These are phyloP conservation scores for Aspergillus sp. DNA, from an alignment of 2,329 filamentous ascomycete species.

Conservation along the genomic window DNA sequence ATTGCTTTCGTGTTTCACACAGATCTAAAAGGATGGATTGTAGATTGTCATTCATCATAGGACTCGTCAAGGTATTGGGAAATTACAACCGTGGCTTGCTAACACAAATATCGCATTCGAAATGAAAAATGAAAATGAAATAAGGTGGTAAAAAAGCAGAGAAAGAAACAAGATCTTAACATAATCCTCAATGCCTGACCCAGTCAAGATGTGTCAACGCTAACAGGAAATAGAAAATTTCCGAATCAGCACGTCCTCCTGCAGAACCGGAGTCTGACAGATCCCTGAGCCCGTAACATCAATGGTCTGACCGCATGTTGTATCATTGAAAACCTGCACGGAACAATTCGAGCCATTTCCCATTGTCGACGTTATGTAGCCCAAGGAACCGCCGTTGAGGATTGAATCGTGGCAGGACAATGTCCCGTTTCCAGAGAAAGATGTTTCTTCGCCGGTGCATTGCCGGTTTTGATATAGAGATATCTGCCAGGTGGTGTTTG, in stretches of 20 bases:
- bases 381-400: constrained; percentile 17
- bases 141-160: background rate
- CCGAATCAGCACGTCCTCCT: background rate
- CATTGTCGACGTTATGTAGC: constrained; percentile 11
- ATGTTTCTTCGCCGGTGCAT: constrained; percentile 16
- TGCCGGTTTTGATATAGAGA: constrained; percentile 16
- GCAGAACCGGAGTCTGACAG: background rate
- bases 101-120: too few relatives aligned
- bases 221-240: constrained; percentile 7
- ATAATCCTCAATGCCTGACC: background rate
- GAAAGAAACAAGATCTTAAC: background rate
- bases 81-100: too few relatives aligned
- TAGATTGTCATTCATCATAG: too few relatives aligned
- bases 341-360: background rate
- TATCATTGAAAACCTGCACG: constrained; percentile 11
- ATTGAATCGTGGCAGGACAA: constrained; percentile 9
- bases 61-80: too few relatives aligned
- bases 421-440: constrained; percentile 13
- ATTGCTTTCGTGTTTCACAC: too few relatives aligned
- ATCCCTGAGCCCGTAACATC: background rate
- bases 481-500: constrained; percentile 14
- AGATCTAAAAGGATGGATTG: too few relatives aligned
- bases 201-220: background rate
- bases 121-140: too few relatives aligned
- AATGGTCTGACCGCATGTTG: background rate